phyloP scores from a whole-genome alignment of 257 asterid genomes.

The Solanum habrochaites region DNA sequence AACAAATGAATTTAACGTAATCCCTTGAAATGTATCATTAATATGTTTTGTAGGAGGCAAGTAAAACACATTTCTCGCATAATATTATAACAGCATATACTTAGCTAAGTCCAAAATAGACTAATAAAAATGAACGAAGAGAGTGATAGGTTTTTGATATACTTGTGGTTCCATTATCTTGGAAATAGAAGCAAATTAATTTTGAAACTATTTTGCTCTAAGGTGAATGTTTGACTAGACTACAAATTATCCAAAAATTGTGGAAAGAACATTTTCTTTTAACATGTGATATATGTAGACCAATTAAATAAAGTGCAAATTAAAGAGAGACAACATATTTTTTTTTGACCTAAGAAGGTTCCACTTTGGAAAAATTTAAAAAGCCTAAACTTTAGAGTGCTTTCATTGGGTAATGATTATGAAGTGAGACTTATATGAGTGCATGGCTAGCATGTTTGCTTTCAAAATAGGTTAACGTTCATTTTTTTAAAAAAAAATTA shows the following conservation, averaged over 20 bases:
- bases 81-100: too few species aligned
- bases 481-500: neutral
- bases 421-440: neutral
- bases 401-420: neutral
- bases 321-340: neutral
- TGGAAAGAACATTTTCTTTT: neutral
- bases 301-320: neutral
- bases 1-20: neutral
- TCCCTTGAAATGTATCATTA: neutral
- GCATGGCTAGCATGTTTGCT: neutral
- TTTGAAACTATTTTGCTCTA: neutral
- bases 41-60: too few species aligned
- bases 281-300: neutral
- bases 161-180: neutral
- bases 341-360: neutral
- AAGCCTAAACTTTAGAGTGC: neutral
- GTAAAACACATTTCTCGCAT: too few species aligned
- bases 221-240: neutral
- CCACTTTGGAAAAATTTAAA: neutral
- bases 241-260: neutral
- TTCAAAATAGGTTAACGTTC: neutral
- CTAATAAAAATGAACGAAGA: neutral
- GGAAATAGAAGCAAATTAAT: neutral
- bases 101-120: too few species aligned
- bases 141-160: too few species aligned